Evolutionary conservation across 257 asterid species (phyloP).

Genomic region (Lycium ferocissimum): DNA sequence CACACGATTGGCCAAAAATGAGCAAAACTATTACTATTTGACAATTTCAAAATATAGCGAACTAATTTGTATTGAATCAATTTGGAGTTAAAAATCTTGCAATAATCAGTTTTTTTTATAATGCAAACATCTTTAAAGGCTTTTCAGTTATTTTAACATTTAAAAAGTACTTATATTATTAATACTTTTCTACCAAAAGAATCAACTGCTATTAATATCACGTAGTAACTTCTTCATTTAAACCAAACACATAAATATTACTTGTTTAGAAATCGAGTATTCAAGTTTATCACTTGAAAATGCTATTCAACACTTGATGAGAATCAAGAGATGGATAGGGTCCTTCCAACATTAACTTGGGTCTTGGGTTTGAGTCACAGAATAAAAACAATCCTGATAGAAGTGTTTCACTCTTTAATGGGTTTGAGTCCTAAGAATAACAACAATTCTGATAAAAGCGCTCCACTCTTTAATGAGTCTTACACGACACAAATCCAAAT

Average conservation of each 20-base stretch:
- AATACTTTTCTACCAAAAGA: no score
- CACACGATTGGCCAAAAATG: neutral
- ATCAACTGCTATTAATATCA: neutral
- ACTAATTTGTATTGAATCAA: no score
- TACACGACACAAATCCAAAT: no score
- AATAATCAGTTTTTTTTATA: no score
- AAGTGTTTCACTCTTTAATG: neutral
- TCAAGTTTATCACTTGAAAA: neutral
- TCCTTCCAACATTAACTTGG: neutral
- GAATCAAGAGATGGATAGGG: no score
- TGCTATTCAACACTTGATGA: neutral
- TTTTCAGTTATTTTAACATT: no score
- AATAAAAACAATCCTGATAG: no score
- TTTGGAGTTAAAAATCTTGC: no score
- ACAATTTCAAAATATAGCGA: neutral
- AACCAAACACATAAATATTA: neutral
- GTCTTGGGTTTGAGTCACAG: neutral
- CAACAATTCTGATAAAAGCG: neutral
- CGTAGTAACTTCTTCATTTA: neutral
- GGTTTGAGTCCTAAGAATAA: neutral
- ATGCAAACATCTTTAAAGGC: no score
- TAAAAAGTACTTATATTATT: no score
- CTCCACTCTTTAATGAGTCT: neutral
- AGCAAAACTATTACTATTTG: neutral
- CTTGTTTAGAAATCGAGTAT: neutral